Conservation (phyloP, 306 rosid genomes). For the Vigna reflexopilosa region DNA sequence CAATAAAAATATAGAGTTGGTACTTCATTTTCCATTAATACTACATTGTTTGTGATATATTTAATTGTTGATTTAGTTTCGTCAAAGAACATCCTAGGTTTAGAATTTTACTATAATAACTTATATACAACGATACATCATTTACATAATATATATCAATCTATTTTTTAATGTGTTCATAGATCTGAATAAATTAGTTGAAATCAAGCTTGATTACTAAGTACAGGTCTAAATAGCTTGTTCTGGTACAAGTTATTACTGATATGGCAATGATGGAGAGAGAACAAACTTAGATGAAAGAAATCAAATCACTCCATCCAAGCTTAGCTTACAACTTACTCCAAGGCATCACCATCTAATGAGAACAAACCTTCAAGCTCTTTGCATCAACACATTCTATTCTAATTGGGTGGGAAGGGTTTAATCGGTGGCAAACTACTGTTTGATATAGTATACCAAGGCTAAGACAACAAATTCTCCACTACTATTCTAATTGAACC, state of each 20-base stretch:
- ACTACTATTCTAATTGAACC: slow-evolving; percentile 11
- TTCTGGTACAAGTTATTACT: background rate
- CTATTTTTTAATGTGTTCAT: background rate
- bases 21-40: too few species aligned
- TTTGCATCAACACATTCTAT: background rate
- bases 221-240: background rate
- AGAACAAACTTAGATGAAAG: background rate
- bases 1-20: too few species aligned
- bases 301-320: background rate
- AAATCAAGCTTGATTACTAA: background rate
- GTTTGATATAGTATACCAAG: background rate
- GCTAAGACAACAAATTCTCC: background rate
- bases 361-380: too few species aligned
- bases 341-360: background rate
- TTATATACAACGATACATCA: too few species aligned
- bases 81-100: too few species aligned
- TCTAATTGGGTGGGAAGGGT: background rate
- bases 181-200: background rate
- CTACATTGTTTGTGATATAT: too few species aligned
- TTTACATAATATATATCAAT: background rate
- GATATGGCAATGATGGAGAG: too few species aligned
- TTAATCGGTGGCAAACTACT: too few species aligned
- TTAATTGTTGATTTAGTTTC: too few species aligned
- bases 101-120: background rate
- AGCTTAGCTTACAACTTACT: background rate